Percentiles rank a stretch among this genome's conserved stretches.
These are phyloP conservation scores for Xerocomus nothofagi DNA, from an alignment of 1,284 basidiomycete species.

Conservation along the genomic window DNA sequence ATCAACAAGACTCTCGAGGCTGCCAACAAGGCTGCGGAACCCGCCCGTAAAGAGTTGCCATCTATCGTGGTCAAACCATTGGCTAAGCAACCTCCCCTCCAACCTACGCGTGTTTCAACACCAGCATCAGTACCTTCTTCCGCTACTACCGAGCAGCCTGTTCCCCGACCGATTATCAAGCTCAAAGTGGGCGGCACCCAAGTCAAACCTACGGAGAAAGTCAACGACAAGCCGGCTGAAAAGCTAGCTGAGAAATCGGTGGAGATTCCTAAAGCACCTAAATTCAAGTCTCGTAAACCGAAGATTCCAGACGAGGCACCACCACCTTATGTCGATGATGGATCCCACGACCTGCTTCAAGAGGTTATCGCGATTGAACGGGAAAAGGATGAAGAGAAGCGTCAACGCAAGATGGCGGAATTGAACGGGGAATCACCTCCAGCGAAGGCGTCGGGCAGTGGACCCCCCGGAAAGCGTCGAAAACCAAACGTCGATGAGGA, in stretches of 20 bases:
- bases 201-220: slow-evolving; percentile 31
- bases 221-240: slow-evolving; percentile 23
- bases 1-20: slow-evolving; percentile 73
- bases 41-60: slow-evolving; percentile 29
- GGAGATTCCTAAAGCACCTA: slow-evolving; percentile 32
- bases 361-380: slow-evolving; percentile 79
- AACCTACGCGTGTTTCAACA: slow-evolving; percentile 11
- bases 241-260: slow-evolving; percentile 35
- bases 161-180: slow-evolving; percentile 59
- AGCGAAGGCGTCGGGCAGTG: slow-evolving; percentile 39
- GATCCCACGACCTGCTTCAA: slow-evolving; percentile 72
- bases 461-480: slow-evolving; percentile 52
- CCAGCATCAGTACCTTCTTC: slow-evolving; percentile 27
- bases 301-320: slow-evolving; percentile 55
- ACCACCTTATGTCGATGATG: slow-evolving; percentile 69
- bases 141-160: slow-evolving; percentile 34
- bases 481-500: slow-evolving; percentile 51
- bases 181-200: slow-evolving; percentile 45
- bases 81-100: slow-evolving; percentile 24
- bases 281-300: slow-evolving; percentile 48
- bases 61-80: slow-evolving; percentile 39
- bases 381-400: slow-evolving; percentile 53
- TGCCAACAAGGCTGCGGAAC: slow-evolving; percentile 41
- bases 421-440: slow-evolving; percentile 26
- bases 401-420: slow-evolving; percentile 39